A percentile compares a stretch with the other conserved stretches of the same genome.
These are phyloP conservation scores for Fusarium sp. DNA, from an alignment of 2,329 filamentous ascomycete genomes.

Conservation along the genomic window DNA sequence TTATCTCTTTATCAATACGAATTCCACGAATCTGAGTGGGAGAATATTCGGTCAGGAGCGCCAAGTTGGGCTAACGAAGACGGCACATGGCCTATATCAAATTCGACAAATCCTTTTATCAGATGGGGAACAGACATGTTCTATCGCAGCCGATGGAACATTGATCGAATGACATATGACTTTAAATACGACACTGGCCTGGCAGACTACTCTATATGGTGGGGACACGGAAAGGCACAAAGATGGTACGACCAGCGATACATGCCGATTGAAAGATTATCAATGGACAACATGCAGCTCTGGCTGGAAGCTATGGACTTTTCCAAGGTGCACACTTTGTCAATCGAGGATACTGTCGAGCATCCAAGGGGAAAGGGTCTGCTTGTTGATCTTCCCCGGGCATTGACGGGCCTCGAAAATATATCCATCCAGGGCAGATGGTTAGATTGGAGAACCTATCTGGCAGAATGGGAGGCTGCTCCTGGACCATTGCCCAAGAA, in stretches of 20 bases:
- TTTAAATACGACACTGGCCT: not conserved
- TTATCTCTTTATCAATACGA: not conserved
- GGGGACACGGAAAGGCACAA: not conserved
- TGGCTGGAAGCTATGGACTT: conserved; percentile 38
- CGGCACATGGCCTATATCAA: conserved; percentile 13
- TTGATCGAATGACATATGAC: not conserved
- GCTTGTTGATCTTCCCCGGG: not conserved
- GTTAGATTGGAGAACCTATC: conserved; percentile 1
- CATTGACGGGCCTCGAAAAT: not conserved
- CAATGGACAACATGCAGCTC: conserved; percentile 21
- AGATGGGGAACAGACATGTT: not conserved
- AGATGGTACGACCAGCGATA: conserved; percentile 13
- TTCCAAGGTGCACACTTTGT: conserved; percentile 18
- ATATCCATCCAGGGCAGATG: conserved; percentile 5
- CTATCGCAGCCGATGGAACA: conserved; percentile 8
- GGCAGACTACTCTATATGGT: not conserved
- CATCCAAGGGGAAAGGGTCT: not conserved
- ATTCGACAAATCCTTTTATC: conserved; percentile 3
- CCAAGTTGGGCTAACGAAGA: conserved; percentile 1
- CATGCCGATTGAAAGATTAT: not conserved
- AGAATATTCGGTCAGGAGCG: not conserved
- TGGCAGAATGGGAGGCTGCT: not conserved
- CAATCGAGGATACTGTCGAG: not conserved
- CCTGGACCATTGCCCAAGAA: not conserved
- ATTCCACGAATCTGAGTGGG: conserved; percentile 9